phyloP scores from a whole-genome alignment of 2,329 filamentous ascomycete species.

The Xylaria sp. region DNA sequence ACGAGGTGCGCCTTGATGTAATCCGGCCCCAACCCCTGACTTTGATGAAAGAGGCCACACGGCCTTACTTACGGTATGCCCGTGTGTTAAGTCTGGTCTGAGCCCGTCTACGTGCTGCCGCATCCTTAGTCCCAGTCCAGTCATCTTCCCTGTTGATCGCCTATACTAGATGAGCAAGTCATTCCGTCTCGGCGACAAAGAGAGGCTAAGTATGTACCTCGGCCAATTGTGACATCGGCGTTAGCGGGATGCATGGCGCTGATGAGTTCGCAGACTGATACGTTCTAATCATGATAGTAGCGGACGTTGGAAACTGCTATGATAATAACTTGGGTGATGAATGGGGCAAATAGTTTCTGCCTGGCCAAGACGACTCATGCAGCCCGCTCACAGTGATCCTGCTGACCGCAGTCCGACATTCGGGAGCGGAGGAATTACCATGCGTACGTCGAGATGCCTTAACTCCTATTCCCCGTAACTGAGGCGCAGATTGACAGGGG shows the following conservation, averaged over 20 bases:
- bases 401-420: constrained; percentile 25
- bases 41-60: constrained; percentile 33
- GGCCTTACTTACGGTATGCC: constrained; percentile 54
- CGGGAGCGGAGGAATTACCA: not conserved
- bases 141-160: constrained; percentile 55
- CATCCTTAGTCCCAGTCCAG: constrained; percentile 59
- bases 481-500: constrained; percentile 32
- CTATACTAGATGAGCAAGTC: constrained; percentile 49
- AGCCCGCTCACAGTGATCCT: constrained; percentile 40
- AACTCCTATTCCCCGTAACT: constrained; percentile 1
- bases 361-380: constrained; percentile 36
- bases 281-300: constrained; percentile 42
- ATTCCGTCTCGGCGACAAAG: constrained; percentile 30
- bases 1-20: constrained; percentile 22
- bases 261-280: constrained; percentile 37
- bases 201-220: constrained; percentile 48
- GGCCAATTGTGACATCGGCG: constrained; percentile 53
- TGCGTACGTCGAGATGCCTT: not conserved
- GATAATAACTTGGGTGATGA: constrained; percentile 19
- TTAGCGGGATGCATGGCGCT: constrained; percentile 47
- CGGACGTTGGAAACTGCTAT: constrained; percentile 23
- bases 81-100: constrained; percentile 60
- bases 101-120: constrained; percentile 54
- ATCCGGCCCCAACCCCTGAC: constrained; percentile 9
- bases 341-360: not conserved